These are phyloP conservation scores for Diversispora eburnea DNA, from an alignment of 192 early-diverging fungal genomes.

Conservation along the genomic window DNA sequence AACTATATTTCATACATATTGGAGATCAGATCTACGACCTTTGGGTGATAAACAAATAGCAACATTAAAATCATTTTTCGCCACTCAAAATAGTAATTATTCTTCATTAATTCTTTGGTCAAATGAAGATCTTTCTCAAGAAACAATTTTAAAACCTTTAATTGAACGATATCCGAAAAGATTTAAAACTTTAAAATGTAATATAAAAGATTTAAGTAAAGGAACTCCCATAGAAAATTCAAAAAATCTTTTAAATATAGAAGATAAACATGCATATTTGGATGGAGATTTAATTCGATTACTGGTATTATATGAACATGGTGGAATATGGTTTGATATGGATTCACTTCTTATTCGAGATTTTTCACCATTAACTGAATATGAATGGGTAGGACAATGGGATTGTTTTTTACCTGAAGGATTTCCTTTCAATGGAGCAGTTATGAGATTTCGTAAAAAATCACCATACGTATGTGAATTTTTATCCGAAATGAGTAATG, in stretches of 20 bases:
- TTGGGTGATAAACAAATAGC: conserved; percentile 41
- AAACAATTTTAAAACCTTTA: conserved; percentile 30
- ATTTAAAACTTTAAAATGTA: conserved; percentile 28
- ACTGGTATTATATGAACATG: conserved; percentile 40
- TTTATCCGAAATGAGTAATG: conserved; percentile 37
- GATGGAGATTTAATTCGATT: conserved; percentile 45
- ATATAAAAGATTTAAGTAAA: conserved; percentile 30
- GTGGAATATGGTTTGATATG: conserved; percentile 53
- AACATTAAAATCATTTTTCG: conserved; percentile 42
- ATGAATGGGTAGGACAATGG: conserved; percentile 46
- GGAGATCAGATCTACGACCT: conserved; percentile 39
- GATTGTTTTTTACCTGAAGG: conserved; percentile 44
- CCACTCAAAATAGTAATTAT: conserved; percentile 37
- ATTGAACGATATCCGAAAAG: conserved; percentile 27
- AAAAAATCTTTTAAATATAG: conserved; percentile 29
- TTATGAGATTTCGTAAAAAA: conserved; percentile 41
- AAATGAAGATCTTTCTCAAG: conserved; percentile 35
- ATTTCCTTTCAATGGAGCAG: conserved; percentile 44
- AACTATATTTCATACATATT: conserved; percentile 41
- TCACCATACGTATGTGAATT: conserved; percentile 48
- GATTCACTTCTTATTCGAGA: conserved; percentile 44
- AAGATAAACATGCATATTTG: conserved; percentile 40
- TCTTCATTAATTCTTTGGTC: conserved; percentile 41
- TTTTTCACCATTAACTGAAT: conserved; percentile 39
- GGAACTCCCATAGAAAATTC: conserved; percentile 38